Conservation (phyloP, 106 monocot genomes). For the Chionographis japonica region DNA sequence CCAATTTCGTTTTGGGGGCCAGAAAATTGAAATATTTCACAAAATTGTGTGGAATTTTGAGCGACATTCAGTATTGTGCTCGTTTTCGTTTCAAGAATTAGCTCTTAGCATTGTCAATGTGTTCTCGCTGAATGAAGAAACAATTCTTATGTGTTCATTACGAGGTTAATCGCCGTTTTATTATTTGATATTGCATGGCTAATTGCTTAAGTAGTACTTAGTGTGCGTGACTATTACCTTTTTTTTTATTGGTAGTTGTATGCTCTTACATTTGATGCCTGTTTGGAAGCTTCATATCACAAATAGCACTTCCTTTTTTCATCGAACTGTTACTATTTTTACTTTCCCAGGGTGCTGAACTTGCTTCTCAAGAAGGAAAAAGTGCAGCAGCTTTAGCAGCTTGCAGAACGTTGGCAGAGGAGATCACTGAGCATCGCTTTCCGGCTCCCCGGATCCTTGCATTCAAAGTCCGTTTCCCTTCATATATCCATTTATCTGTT, state of each 20-base stretch:
- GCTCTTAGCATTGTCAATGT: too few relatives aligned
- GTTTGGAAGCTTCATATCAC: too few relatives aligned
- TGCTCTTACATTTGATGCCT: background rate
- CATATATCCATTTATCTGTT: background rate
- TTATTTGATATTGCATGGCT: too few relatives aligned
- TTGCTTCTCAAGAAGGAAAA: slow-evolving; percentile 82
- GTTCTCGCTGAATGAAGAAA: too few relatives aligned
- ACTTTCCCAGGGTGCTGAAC: slow-evolving; percentile 75
- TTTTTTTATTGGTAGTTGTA: background rate
- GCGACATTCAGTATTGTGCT: too few relatives aligned
- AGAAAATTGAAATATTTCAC: too few relatives aligned
- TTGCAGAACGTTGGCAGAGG: slow-evolving; percentile 93
- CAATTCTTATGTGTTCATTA: too few relatives aligned
- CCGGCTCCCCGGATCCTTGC: slow-evolving; percentile 95
- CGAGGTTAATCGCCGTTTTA: too few relatives aligned
- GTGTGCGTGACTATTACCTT: background rate
- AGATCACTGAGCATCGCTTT: slow-evolving; percentile 81
- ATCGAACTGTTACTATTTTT: background rate
- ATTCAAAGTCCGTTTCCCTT: slow-evolving; percentile 62
- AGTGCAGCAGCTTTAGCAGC: slow-evolving; percentile 94
- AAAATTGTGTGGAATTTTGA: too few relatives aligned
- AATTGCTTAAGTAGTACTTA: background rate
- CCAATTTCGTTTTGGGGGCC: too few relatives aligned
- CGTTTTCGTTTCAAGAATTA: too few relatives aligned
- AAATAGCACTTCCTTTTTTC: background rate